These are phyloP conservation scores for Penicillium fimorum DNA, from an alignment of 495 filamentous ascomycete genomes.

Conservation along the genomic window DNA sequence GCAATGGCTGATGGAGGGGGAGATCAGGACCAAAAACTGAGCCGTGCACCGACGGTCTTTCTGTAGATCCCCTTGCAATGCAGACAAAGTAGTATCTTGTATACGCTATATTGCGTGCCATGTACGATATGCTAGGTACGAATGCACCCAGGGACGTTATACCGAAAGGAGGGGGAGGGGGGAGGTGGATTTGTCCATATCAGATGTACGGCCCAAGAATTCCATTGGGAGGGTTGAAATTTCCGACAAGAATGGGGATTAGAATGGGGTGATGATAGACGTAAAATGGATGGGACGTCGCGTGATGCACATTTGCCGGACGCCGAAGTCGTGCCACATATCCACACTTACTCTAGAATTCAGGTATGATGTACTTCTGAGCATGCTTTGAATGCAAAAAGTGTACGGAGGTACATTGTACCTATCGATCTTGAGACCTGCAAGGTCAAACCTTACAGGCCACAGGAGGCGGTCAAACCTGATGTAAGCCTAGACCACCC, in stretches of 20 bases:
- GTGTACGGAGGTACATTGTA: background rate
- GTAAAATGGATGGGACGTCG: slow-evolving; percentile 5
- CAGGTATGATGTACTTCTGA: slow-evolving; percentile 9
- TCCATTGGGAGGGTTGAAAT: background rate
- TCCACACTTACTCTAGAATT: slow-evolving; percentile 7
- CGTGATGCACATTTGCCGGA: slow-evolving; percentile 12
- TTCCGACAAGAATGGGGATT: slow-evolving; percentile 2
- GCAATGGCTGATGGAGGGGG: slow-evolving; percentile 17
- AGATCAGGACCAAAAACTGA: slow-evolving; percentile 15
- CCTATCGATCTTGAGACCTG: slow-evolving; percentile 15
- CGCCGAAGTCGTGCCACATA: slow-evolving; percentile 12
- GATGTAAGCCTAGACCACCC: slow-evolving; percentile 10
- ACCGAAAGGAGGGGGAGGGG: background rate
- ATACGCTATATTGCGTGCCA: slow-evolving; percentile 15
- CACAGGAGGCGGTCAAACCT: slow-evolving; percentile 37
- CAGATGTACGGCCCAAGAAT: background rate
- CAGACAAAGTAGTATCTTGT: background rate
- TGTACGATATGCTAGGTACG: slow-evolving; percentile 5
- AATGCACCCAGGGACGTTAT: background rate
- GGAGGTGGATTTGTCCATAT: background rate
- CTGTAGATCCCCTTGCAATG: background rate
- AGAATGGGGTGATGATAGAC: background rate
- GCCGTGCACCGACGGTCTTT: slow-evolving; percentile 18
- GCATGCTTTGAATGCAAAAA: background rate
- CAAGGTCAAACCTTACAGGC: slow-evolving; percentile 37